phyloP scores from a whole-genome alignment of 2,329 filamentous ascomycete genomes.

The Pseudogymnoascus sp. region DNA sequence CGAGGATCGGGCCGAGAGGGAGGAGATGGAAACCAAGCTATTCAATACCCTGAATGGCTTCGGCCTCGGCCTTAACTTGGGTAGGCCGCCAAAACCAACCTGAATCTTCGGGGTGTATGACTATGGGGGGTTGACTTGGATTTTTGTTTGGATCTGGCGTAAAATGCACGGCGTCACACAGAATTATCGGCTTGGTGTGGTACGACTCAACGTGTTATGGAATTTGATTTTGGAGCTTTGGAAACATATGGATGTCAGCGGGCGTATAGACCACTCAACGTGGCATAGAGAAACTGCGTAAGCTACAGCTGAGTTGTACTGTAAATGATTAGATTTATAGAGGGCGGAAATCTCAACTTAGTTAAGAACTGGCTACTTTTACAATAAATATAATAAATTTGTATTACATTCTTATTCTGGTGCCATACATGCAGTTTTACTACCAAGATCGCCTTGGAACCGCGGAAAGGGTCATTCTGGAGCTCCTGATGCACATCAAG shows the following conservation, averaged over 20 bases:
- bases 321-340: neutral
- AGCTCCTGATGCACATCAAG: no score
- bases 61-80: neutral
- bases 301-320: neutral
- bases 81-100: neutral
- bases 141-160: neutral
- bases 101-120: neutral
- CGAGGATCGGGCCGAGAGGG: constrained; percentile 70
- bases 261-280: constrained; percentile 3
- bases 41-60: constrained; percentile 20
- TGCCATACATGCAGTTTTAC: neutral
- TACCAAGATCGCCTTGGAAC: no score
- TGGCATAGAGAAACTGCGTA: neutral
- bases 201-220: constrained; percentile 1
- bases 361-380: neutral
- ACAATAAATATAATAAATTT: neutral
- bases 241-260: neutral
- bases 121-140: neutral
- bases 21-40: constrained; percentile 79
- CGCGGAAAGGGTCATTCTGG: no score
- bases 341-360: neutral
- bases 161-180: neutral
- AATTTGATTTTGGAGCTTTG: neutral
- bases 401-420: no score
- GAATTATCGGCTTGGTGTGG: neutral